Percentiles rank a stretch among this genome's conserved stretches.
Conservation (phyloP, 352 stramenopile genomes). For the Globisporangium paroecandrum region DNA sequence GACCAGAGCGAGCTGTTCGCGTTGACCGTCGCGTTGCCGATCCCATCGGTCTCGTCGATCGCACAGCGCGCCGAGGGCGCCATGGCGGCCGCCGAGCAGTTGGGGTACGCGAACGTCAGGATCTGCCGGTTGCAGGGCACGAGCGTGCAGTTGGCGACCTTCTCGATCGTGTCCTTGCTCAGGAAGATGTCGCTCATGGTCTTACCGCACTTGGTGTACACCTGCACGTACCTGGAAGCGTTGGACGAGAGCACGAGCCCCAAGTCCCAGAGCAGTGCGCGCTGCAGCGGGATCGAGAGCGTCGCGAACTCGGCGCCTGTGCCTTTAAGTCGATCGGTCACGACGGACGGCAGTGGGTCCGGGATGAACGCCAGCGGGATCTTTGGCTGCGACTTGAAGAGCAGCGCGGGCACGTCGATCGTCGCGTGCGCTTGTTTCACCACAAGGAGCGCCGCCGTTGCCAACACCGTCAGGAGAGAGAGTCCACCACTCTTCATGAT, state of each 20-base stretch:
- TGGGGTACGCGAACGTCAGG: slow-evolving; percentile 29
- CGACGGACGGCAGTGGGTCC: slow-evolving; percentile 10
- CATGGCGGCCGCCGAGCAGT: slow-evolving; percentile 28
- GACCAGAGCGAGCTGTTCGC: slow-evolving; percentile 36
- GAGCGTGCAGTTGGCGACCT: slow-evolving; percentile 16
- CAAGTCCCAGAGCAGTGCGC: slow-evolving; percentile 51
- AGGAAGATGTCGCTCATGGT: slow-evolving; percentile 44
- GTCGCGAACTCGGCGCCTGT: not conserved
- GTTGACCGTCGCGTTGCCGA: slow-evolving; percentile 1
- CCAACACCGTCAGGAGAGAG: not conserved
- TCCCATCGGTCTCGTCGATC: slow-evolving; percentile 25
- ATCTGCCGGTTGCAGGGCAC: slow-evolving; percentile 25
- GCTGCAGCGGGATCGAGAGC: slow-evolving; percentile 43
- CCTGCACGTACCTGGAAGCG: slow-evolving; percentile 33
- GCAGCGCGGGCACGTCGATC: slow-evolving; percentile 23
- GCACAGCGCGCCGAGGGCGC: slow-evolving; percentile 30
- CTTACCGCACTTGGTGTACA: slow-evolving; percentile 45
- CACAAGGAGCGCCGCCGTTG: not conserved
- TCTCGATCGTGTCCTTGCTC: slow-evolving; percentile 32
- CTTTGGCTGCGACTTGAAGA: slow-evolving; percentile 14
- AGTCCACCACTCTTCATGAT: not conserved
- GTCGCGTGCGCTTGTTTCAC: not conserved
- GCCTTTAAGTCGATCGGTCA: slow-evolving; percentile 13
- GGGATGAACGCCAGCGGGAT: slow-evolving; percentile 13
- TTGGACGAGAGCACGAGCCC: slow-evolving; percentile 38